These are phyloP conservation scores for Persicaria tinctoria DNA, from an alignment of 148 eudicot genomes.

Conservation along the genomic window DNA sequence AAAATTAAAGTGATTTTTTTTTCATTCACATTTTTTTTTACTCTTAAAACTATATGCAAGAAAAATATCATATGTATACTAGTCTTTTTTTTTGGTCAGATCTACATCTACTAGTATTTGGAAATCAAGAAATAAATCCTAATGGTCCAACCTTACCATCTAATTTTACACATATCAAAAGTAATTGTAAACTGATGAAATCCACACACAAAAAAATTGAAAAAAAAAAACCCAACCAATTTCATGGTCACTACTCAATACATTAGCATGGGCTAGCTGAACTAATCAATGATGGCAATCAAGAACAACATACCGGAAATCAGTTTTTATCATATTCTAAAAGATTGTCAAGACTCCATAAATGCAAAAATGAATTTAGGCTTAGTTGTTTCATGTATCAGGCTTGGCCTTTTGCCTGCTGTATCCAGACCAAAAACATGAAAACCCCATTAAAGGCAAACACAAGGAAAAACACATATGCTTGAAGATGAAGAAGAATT, in stretches of 20 bases:
- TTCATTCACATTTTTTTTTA: no score
- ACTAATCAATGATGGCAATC: neutral
- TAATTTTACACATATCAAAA: neutral
- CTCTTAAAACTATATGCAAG: no score
- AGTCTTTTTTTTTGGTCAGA: no score
- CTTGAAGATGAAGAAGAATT: neutral
- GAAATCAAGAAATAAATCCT: no score
- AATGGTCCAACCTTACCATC: neutral
- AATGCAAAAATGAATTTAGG: neutral
- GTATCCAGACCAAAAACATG: neutral
- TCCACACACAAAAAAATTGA: neutral
- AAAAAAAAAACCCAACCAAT: neutral
- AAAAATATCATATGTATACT: no score
- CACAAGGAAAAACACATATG: neutral
- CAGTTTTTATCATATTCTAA: neutral
- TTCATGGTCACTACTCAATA: neutral
- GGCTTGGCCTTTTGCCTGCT: neutral
- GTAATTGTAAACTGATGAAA: neutral
- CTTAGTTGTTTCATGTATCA: neutral
- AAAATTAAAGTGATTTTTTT: no score
- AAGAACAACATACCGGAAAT: neutral
- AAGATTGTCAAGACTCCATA: neutral
- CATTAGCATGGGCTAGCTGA: neutral
- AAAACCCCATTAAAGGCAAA: neutral
- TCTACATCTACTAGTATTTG: no score